These are phyloP conservation scores for Protomyces lactucae-debilis DNA, from an alignment of 1,139 yeast species.

Conservation along the genomic window DNA sequence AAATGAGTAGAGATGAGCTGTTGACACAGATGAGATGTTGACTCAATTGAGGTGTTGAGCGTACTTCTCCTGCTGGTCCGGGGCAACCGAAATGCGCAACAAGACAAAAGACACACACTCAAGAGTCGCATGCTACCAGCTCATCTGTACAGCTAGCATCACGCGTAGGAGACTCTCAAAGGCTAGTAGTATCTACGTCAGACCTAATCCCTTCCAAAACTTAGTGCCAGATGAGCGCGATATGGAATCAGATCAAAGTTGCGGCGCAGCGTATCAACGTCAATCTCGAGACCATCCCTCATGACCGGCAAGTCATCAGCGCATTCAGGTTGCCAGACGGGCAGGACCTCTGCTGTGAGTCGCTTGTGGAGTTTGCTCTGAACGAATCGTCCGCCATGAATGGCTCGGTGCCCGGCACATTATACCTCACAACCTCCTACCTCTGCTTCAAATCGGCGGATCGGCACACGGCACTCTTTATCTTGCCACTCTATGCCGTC, in stretches of 20 bases:
- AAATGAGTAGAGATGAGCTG: too few species aligned
- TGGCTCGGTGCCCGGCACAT: conserved; percentile 1
- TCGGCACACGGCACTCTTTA: conserved; percentile 60
- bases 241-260: conserved; percentile 13
- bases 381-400: conserved; percentile 1
- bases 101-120: too few species aligned
- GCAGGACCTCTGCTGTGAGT: conserved; percentile 6
- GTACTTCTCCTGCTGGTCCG: too few species aligned
- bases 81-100: too few species aligned
- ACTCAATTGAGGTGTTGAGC: too few species aligned
- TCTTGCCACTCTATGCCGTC: conserved; percentile 69
- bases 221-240: conserved; percentile 14
- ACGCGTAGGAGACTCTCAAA: not conserved
- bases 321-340: conserved; percentile 18
- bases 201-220: not conserved
- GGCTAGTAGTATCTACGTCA: too few species aligned
- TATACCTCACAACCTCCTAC: conserved; percentile 43
- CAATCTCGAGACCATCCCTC: conserved; percentile 1
- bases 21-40: too few species aligned
- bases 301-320: conserved; percentile 17
- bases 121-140: not conserved
- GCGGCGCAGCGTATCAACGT: conserved; percentile 1
- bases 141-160: not conserved
- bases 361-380: conserved; percentile 8
- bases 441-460: conserved; percentile 72